phyloP scores from a whole-genome alignment of 2,329 filamentous ascomycete species.

The Colletotrichum graminicola region DNA sequence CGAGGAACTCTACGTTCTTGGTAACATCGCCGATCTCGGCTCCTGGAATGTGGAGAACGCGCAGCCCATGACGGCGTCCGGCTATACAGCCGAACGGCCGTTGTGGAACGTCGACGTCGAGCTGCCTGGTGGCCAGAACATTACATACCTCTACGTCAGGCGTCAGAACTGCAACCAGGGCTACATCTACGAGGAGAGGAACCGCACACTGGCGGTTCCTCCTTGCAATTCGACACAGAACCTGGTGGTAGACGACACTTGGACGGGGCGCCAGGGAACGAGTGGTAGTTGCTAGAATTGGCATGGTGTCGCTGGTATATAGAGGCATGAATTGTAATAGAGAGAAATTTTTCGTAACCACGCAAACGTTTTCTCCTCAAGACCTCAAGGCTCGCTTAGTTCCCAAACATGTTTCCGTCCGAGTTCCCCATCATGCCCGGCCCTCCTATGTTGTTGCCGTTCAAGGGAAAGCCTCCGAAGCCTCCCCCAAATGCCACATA shows the following conservation, averaged over 20 bases:
- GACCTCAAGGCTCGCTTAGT: constrained; percentile 2
- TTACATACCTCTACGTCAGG: constrained; percentile 61
- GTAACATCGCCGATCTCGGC: constrained; percentile 58
- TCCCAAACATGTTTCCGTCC: constrained; percentile 39
- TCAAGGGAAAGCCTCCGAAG: constrained; percentile 42
- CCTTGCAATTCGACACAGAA: constrained; percentile 48
- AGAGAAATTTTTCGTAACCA: neutral
- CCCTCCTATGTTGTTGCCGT: constrained; percentile 40
- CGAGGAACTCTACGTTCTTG: constrained; percentile 61
- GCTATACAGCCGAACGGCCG: constrained; percentile 58
- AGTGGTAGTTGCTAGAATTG: constrained; percentile 43
- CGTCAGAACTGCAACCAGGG: constrained; percentile 57
- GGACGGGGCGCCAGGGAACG: constrained; percentile 50
- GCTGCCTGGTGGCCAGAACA: constrained; percentile 55
- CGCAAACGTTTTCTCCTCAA: too few relatives aligned
- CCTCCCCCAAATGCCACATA: constrained; percentile 49
- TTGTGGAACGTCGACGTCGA: constrained; percentile 59
- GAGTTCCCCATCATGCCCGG: constrained; percentile 44
- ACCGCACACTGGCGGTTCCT: constrained; percentile 57
- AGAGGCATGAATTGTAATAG: neutral
- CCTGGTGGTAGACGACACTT: constrained; percentile 54
- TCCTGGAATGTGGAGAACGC: constrained; percentile 56
- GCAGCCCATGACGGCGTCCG: constrained; percentile 54
- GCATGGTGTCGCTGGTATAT: constrained; percentile 1
- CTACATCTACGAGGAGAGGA: constrained; percentile 59